Evolutionary conservation across 2,329 filamentous ascomycete species (phyloP), one percentile per base, ranked within the genome.

Genomic region (Hypomyces rosellus): DNA sequence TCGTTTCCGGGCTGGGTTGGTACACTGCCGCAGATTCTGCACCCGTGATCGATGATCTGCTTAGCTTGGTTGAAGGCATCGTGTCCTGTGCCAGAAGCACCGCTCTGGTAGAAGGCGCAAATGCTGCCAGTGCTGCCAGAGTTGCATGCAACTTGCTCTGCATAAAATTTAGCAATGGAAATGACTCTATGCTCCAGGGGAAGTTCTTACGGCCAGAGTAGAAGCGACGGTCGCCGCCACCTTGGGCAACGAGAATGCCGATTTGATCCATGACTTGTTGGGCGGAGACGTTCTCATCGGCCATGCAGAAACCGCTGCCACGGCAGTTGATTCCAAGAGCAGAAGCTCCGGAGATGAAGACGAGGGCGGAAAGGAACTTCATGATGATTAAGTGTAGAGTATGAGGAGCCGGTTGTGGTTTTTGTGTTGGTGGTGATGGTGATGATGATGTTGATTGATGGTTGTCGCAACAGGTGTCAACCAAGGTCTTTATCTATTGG

Each of bases 271-370:
- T 40, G 14, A 55, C 46, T 9, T 44, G 37, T 34, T 53, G 45
- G 39, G 52, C 13, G 7, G 54, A 54, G 30, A 48, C 51, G 33
- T 44, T 45, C n/a, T 25, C n/a, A 44, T 51, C 54, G 30, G 40
- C 2, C 11, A 1, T 40, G 49, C 54, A 55, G 40, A 47, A 42
- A 14, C 43, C 46, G 33, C 49, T 52, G 22, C 54, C 52, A 3
- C 50, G 49, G 43, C 54, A 56, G 42, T 56, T 56, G 45, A 56
- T 54, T 11, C 52, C 54, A 12, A 54, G 47, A 13, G 54, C 52
- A 22, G 46, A 30, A 12, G 48, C 48, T 22, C 37, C 25, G 18
- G 46, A 48, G 15, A 50, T 34, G 16, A 56, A 47, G 41, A 52
- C 6, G 22, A 41, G 42, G 14, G 48, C 20, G 5, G 48, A 47